These are phyloP conservation scores for Striga hermonthica DNA, from an alignment of 305 asterid genomes.

Conservation along the genomic window DNA sequence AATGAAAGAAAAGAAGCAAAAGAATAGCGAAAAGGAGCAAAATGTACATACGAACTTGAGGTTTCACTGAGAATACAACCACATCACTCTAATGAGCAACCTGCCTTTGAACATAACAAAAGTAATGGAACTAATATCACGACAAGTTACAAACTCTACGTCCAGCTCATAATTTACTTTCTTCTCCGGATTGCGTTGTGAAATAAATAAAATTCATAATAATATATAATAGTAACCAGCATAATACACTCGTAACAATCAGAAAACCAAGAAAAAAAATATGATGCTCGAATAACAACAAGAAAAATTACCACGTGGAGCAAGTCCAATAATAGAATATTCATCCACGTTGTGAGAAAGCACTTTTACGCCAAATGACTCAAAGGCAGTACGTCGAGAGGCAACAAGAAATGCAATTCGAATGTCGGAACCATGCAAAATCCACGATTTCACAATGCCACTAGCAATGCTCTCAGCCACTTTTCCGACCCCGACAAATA, in stretches of 20 bases:
- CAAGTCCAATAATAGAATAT: slow-evolving; percentile 12
- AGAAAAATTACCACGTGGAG: neutral
- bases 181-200: neutral
- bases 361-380: slow-evolving; percentile 75
- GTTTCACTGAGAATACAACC: slow-evolving; percentile 81
- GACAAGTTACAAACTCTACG: slow-evolving; percentile 1
- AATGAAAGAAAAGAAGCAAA: slow-evolving; percentile 3
- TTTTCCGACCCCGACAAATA: slow-evolving; percentile 93
- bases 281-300: neutral
- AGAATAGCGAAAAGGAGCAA: slow-evolving; percentile 7
- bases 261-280: neutral
- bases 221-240: neutral
- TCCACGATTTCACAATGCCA: slow-evolving; percentile 72
- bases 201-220: neutral
- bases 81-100: slow-evolving; percentile 86
- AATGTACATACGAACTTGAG: slow-evolving; percentile 70
- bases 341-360: slow-evolving; percentile 64
- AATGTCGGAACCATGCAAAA: slow-evolving; percentile 66
- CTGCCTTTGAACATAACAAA: slow-evolving; percentile 42
- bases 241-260: neutral
- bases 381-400: slow-evolving; percentile 68
- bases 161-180: neutral
- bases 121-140: slow-evolving; percentile 15
- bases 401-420: slow-evolving; percentile 63
- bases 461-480: slow-evolving; percentile 95